A percentile compares a stretch with the other conserved stretches of the same genome.
phyloP scores from a whole-genome alignment of 2,329 filamentous ascomycete species.

The Ophiocordyceps polyrhachis-furcata region DNA sequence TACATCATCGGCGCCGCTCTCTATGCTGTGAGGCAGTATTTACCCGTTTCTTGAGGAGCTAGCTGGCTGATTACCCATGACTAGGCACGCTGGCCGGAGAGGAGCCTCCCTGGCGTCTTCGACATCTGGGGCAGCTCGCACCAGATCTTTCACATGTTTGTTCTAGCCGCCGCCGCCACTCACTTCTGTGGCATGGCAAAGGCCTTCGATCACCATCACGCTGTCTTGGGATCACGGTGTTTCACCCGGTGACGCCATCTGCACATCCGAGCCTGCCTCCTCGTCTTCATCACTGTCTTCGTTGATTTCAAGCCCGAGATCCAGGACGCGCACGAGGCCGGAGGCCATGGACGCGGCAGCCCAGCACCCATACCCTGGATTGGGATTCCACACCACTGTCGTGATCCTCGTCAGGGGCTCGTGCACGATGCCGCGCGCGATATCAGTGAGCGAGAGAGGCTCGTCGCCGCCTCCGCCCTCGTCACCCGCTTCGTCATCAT shows the following conservation, averaged over 20 bases:
- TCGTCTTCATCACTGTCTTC: background rate
- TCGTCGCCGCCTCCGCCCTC: constrained; percentile 12
- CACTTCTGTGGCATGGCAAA: constrained; percentile 68
- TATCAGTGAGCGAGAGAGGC: constrained; percentile 13
- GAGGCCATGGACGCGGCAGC: constrained; percentile 47
- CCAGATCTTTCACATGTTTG: constrained; percentile 87
- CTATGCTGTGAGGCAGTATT: constrained; percentile 47
- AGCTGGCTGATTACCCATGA: background rate
- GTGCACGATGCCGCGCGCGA: constrained; percentile 30
- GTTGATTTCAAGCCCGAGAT: constrained; percentile 33
- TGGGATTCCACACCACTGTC: constrained; percentile 49
- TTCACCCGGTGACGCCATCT: constrained; percentile 5
- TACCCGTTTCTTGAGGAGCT: too few species aligned
- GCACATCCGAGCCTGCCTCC: background rate
- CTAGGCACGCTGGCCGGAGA: constrained; percentile 64
- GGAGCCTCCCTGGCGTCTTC: constrained; percentile 56
- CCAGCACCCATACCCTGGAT: constrained; percentile 46
- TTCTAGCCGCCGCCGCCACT: constrained; percentile 61
- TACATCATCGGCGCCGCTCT: constrained; percentile 76
- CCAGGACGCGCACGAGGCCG: constrained; percentile 46
- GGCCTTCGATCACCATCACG: constrained; percentile 76
- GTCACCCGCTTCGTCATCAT: constrained; percentile 7
- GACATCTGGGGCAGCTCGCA: constrained; percentile 90
- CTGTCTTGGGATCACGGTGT: constrained; percentile 33
- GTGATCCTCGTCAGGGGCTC: constrained; percentile 46